These are phyloP conservation scores for Ceratobasidium sp. DNA, from an alignment of 1,284 basidiomycete species.

Conservation along the genomic window DNA sequence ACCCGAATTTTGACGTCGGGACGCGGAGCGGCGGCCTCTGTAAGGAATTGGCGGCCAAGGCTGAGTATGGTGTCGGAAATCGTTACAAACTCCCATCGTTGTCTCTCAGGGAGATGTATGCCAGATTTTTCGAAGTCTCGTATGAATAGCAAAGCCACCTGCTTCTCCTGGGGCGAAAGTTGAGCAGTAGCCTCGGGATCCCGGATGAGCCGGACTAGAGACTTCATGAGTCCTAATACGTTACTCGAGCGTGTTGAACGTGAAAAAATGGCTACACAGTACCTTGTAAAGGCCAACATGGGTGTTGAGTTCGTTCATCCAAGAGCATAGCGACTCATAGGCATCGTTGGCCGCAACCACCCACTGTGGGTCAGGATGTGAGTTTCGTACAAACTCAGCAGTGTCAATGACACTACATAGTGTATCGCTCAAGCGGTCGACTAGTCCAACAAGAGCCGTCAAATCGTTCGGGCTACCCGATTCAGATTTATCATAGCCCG, in stretches of 20 bases:
- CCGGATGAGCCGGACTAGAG: slow-evolving; percentile 51
- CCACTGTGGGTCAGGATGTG: slow-evolving; percentile 90
- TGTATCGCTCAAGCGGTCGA: slow-evolving; percentile 94
- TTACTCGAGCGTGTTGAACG: slow-evolving; percentile 8
- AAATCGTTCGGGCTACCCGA: slow-evolving; percentile 87
- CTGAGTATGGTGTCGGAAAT: slow-evolving; percentile 93
- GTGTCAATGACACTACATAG: slow-evolving; percentile 97
- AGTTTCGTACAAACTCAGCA: slow-evolving; percentile 91
- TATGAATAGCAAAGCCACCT: slow-evolving; percentile 93
- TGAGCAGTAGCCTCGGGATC: slow-evolving; percentile 50
- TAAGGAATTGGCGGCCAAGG: slow-evolving; percentile 87
- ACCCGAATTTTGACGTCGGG: slow-evolving; percentile 52
- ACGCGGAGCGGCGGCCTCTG: slow-evolving; percentile 67
- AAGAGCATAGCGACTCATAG: slow-evolving; percentile 93
- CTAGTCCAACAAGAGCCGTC: slow-evolving; percentile 26
- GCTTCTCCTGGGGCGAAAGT: slow-evolving; percentile 58
- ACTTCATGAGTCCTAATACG: slow-evolving; percentile 21
- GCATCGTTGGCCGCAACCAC: slow-evolving; percentile 84
- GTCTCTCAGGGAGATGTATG: slow-evolving; percentile 83
- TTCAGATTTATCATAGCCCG: slow-evolving; percentile 67
- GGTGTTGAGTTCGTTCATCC: slow-evolving; percentile 98
- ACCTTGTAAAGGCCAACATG: slow-evolving; percentile 93
- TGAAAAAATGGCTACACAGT: slow-evolving; percentile 53
- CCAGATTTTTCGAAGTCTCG: slow-evolving; percentile 98
- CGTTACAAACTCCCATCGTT: slow-evolving; percentile 85